Base-by-base conservation (phyloP, 2,329 filamentous ascomycete genomes). In the Ceratocystis cubensis region DNA sequence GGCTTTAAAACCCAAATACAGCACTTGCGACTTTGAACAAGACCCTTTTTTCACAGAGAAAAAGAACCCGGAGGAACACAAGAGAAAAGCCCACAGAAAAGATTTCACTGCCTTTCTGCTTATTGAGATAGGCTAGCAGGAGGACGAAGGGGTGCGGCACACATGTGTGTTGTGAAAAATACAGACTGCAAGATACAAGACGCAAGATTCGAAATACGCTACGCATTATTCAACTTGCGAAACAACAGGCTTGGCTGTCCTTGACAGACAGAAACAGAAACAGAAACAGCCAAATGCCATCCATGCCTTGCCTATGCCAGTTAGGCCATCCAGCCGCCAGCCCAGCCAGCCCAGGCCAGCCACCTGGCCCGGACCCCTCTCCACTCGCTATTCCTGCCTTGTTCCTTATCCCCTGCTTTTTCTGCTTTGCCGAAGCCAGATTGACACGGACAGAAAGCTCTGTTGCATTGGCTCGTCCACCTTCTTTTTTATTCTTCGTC, bases 261-360 rank as follows among this genome's bases (percentile, higher is more conserved):
- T 30, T 59, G 28, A 59, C 22, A 59, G 56, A 59, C 22, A 59
- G 56, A 59, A 59, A 59, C 56, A 59, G 56, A 59, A 59, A 59
- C 56, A 59, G 28, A 59, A 59, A 59, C 56, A 37, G 13, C 28
- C 56, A 59, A 37, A 59, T 59, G 25, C 56, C 46, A 50, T n/a
- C 46, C 46, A n/a, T 22, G 22, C 46, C 46, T 50, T 28, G 28
- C 46, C 46, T 50, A 22, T 22, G n/a, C n/a, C 46, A n/a, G n/a
- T 50, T 13, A n/a, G n/a, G 6, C 46, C 22, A 10, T 50, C 46
- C 22, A 22, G 46, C 17, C 22, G 46, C n/a, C 22, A n/a, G 17
- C 8, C 46, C 17, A 37, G 37, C 37, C 37, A 41, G 37, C 37
- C 10, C 37, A 41, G 37, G 37, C 37, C 48, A 53, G 48, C 48